Evolutionary conservation across 352 stramenopile genomes (phyloP).

Genomic region (Globisporangium takayamanum): DNA sequence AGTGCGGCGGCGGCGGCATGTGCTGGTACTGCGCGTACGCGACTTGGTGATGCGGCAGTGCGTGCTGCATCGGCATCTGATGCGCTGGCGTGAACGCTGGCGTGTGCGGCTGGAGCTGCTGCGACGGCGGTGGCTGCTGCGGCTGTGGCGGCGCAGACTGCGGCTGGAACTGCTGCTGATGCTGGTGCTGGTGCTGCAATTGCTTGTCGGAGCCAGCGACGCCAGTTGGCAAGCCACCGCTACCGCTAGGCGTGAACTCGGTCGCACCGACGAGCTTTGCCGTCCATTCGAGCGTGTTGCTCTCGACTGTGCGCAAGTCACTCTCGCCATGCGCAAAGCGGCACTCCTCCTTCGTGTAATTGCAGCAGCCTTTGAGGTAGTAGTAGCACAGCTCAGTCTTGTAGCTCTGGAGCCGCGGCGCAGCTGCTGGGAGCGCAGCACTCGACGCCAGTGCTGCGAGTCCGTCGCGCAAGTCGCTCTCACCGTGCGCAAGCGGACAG

Average conservation of each 20-base stretch:
- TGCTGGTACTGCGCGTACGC: slow-evolving; percentile 18
- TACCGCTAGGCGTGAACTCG: slow-evolving; percentile 1
- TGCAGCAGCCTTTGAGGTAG: slow-evolving; percentile 84
- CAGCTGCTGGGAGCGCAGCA: slow-evolving; percentile 29
- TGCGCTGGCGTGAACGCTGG: slow-evolving; percentile 13
- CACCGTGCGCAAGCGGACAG: slow-evolving; percentile 68
- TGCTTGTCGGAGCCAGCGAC: slow-evolving; percentile 34
- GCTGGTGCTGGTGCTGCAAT: slow-evolving; percentile 55
- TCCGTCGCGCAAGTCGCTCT: slow-evolving; percentile 66
- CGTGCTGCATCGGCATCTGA: slow-evolving; percentile 9
- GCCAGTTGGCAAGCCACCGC: slow-evolving; percentile 4
- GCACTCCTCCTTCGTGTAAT: slow-evolving; percentile 84
- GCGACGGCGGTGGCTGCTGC: slow-evolving; percentile 9
- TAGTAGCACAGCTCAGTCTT: slow-evolving; percentile 89
- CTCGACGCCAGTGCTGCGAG: slow-evolving; percentile 20
- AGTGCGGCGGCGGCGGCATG: slow-evolving; percentile 20
- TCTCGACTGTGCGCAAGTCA: slow-evolving; percentile 77
- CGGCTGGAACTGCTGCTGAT: slow-evolving; percentile 49
- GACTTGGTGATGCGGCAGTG: slow-evolving; percentile 11
- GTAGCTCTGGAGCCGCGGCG: slow-evolving; percentile 78
- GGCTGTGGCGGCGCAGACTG: slow-evolving; percentile 27
- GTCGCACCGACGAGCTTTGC: slow-evolving; percentile 38
- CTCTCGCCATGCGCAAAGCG: slow-evolving; percentile 81
- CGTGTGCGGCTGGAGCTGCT: slow-evolving; percentile 12
- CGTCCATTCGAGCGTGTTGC: slow-evolving; percentile 62